Conservation (phyloP, 306 rosid genomes). For the Chamaecrista fasciculata region DNA sequence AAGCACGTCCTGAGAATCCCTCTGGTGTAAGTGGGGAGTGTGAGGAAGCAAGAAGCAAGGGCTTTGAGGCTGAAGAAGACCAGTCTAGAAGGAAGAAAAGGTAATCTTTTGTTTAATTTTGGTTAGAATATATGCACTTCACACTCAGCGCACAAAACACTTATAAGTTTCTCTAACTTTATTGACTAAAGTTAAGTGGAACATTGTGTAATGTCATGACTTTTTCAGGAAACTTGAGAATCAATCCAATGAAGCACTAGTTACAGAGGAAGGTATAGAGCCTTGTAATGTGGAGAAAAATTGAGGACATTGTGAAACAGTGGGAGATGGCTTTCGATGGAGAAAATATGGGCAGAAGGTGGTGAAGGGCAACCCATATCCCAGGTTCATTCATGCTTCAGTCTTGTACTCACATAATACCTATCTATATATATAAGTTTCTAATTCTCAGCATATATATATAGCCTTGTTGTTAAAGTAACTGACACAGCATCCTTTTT, state of each 20-base stretch:
- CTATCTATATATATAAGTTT: too few relatives aligned
- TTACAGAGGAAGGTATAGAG: constrained; percentile 56
- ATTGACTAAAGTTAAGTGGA: too few relatives aligned
- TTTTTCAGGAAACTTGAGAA: constrained; percentile 60
- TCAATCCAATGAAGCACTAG: constrained; percentile 50
- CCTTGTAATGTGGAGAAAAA: constrained; percentile 53
- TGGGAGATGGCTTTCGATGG: constrained; percentile 88
- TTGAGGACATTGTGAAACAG: constrained; percentile 50
- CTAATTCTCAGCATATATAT: too few relatives aligned
- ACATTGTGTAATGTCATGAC: too few relatives aligned
- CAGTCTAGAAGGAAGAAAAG: constrained; percentile 64
- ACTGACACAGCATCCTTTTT: too few relatives aligned
- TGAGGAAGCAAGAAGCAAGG: constrained; percentile 68
- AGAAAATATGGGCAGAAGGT: constrained; percentile 96
- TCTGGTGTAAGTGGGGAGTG: constrained; percentile 64
- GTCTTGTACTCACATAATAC: too few relatives aligned
- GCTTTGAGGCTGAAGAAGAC: constrained; percentile 46
- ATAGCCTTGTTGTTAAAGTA: too few relatives aligned
- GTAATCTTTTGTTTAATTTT: constrained; percentile 32
- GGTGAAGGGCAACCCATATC: constrained; percentile 87
- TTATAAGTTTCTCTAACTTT: neutral
- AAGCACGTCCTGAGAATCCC: constrained; percentile 51
- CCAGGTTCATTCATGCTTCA: constrained; percentile 51
- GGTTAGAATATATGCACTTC: too few relatives aligned
- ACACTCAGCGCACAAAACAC: too few relatives aligned